A percentile compares a stretch with the other conserved stretches of the same genome.
Conservation (phyloP, 1,139 yeast species). For the Taphrina confusa region DNA sequence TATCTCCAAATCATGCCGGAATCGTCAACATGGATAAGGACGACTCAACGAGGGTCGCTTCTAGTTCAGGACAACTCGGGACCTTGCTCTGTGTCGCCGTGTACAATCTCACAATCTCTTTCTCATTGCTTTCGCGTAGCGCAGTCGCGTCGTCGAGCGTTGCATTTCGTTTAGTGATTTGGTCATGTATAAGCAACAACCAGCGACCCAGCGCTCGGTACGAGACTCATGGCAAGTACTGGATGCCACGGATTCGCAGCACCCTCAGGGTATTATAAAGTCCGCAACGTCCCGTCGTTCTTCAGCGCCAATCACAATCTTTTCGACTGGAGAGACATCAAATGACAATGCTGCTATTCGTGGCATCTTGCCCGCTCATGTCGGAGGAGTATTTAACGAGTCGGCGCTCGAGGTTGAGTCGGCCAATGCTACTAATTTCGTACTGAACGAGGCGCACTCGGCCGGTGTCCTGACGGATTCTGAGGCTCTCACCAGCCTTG, state of each 20-base stretch:
- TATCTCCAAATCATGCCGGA: neutral
- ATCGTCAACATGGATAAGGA: neutral
- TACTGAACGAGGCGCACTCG: neutral
- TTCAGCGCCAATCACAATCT: conserved; percentile 26
- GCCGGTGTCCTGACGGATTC: neutral
- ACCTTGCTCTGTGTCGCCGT: too few species aligned
- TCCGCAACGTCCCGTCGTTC: conserved; percentile 8
- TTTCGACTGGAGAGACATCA: conserved; percentile 10
- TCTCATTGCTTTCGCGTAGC: too few species aligned
- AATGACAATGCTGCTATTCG: neutral
- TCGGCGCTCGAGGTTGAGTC: neutral
- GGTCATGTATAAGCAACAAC: conserved; percentile 29
- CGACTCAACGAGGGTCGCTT: too few species aligned
- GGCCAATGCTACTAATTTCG: neutral
- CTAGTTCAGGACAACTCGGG: too few species aligned
- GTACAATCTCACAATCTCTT: too few species aligned
- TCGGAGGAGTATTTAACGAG: conserved; percentile 21
- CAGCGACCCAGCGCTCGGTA: neutral
- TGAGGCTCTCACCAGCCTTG: conserved; percentile 11
- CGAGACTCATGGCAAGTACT: conserved; percentile 16
- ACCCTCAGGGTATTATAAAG: neutral
- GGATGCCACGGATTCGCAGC: neutral
- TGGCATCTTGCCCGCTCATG: conserved; percentile 18
- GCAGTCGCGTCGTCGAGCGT: too few species aligned
- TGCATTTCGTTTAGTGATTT: too few species aligned